These are phyloP conservation scores for Cystobasidium sp. DNA, from an alignment of 1,284 basidiomycete species.

Conservation along the genomic window DNA sequence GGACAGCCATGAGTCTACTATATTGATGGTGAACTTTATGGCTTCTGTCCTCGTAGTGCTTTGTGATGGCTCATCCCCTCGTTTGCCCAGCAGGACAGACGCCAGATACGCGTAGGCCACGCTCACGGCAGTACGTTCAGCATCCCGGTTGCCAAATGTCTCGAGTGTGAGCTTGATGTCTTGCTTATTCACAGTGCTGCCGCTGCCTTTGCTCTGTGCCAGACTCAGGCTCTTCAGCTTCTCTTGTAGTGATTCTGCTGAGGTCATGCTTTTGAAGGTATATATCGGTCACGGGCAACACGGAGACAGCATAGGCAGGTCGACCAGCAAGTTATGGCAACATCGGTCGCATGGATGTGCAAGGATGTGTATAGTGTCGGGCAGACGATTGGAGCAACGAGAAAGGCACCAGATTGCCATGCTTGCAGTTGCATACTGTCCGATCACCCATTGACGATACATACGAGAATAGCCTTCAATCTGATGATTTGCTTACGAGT, in stretches of 20 bases:
- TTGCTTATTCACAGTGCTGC: background rate
- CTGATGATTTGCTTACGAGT: too few relatives aligned
- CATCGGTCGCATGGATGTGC: too few relatives aligned
- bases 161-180: conserved; percentile 29
- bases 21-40: background rate
- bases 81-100: conserved; percentile 14
- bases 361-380: too few relatives aligned
- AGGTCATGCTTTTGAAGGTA: background rate
- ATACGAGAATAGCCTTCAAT: too few relatives aligned
- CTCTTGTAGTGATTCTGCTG: background rate
- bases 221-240: conserved; percentile 1
- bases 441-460: too few relatives aligned
- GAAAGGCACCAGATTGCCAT: too few relatives aligned
- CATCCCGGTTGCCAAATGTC: conserved; percentile 2
- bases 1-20: conserved; percentile 21
- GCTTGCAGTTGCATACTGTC: too few relatives aligned
- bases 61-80: background rate
- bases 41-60: background rate
- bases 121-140: background rate
- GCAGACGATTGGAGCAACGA: too few relatives aligned
- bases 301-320: too few relatives aligned
- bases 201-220: background rate
- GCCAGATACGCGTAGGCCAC: conserved; percentile 31
- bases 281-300: too few relatives aligned
- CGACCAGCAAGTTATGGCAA: too few relatives aligned